Evolutionary conservation across 768 basidiomycete genomes (phyloP).

Genomic region (Amanita fuliginea): DNA sequence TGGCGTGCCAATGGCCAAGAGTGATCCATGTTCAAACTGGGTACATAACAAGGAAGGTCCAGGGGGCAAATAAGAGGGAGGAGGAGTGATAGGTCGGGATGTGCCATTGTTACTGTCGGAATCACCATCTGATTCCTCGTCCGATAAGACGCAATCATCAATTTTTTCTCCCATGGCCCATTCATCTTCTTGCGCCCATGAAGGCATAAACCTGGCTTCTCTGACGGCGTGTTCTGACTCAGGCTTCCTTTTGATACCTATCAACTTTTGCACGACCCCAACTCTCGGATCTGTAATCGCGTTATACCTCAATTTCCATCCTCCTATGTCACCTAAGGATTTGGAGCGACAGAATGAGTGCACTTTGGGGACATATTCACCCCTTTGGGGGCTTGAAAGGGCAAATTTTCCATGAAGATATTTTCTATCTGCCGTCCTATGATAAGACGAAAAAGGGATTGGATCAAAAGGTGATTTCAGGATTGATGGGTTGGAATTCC

Average conservation of each 20-base stretch:
- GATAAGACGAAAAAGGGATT: slow-evolving; percentile 59
- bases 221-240: slow-evolving; percentile 24
- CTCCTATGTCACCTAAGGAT: slow-evolving; percentile 11
- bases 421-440: slow-evolving; percentile 59
- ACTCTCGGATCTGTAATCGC: slow-evolving; percentile 63
- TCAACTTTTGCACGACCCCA: slow-evolving; percentile 54
- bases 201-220: slow-evolving; percentile 22
- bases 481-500: slow-evolving; percentile 11
- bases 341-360: slow-evolving; percentile 11
- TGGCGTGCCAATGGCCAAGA: slow-evolving; percentile 53
- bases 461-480: slow-evolving; percentile 44
- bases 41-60: slow-evolving; percentile 61
- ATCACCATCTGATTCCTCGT: slow-evolving; percentile 20
- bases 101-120: slow-evolving; percentile 22
- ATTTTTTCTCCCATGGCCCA: slow-evolving; percentile 20
- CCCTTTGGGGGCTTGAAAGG: slow-evolving; percentile 52
- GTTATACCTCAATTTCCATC: slow-evolving; percentile 46
- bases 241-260: slow-evolving; percentile 59
- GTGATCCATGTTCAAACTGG: slow-evolving; percentile 50
- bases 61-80: slow-evolving; percentile 57
- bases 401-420: slow-evolving; percentile 67
- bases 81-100: slow-evolving; percentile 58
- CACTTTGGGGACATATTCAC: slow-evolving; percentile 25
- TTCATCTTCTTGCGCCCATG: slow-evolving; percentile 36
- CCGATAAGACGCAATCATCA: slow-evolving; percentile 10